phyloP scores from a whole-genome alignment of 257 asterid genomes.

The Solanum lycopersicoides region DNA sequence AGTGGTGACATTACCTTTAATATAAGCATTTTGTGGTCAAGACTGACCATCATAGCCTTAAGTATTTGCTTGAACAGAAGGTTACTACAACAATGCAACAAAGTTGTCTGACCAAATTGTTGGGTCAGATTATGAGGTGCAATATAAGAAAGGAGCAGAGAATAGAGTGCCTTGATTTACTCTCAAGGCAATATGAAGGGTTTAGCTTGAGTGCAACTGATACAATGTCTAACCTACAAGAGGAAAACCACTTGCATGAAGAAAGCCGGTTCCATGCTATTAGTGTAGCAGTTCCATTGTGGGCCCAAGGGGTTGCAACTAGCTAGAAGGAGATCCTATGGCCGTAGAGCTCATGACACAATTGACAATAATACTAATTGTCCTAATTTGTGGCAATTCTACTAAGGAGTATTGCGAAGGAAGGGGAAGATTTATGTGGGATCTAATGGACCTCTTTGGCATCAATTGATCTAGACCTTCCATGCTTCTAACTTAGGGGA shows the following conservation, averaged over 20 bases:
- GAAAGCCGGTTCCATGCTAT: neutral
- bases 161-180: too few species aligned
- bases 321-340: neutral
- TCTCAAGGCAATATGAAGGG: too few species aligned
- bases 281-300: neutral
- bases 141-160: neutral
- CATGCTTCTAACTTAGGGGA: neutral
- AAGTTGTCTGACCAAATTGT: neutral
- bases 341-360: too few species aligned
- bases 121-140: neutral
- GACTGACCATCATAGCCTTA: neutral
- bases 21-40: too few species aligned
- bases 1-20: neutral
- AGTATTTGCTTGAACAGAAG: neutral
- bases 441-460: neutral
- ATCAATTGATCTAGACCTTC: neutral
- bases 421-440: neutral
- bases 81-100: neutral
- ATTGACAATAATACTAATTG: neutral
- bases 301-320: neutral
- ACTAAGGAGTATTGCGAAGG: neutral
- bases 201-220: neutral
- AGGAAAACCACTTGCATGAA: neutral
- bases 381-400: neutral
- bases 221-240: neutral